phyloP scores from a whole-genome alignment of 768 basidiomycete genomes.

The Pilatotrama ljubarskyi region DNA sequence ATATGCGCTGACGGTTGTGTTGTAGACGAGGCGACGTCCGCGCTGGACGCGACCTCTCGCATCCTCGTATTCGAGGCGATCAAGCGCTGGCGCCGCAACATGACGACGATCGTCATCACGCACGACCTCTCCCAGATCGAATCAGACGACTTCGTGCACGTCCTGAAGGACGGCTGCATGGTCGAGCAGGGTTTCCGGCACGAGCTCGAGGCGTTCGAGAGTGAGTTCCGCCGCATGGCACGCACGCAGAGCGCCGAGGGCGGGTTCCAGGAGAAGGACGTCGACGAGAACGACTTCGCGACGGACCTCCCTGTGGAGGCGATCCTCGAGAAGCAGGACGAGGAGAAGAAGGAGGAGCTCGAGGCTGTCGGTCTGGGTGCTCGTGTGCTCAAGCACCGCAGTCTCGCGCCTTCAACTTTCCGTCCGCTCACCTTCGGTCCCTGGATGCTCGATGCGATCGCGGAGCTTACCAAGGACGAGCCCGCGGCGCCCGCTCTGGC shows the following conservation, averaged over 20 bases:
- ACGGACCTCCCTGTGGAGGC: conserved; percentile 47
- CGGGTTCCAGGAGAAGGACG: conserved; percentile 46
- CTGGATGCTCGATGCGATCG: conserved; percentile 84
- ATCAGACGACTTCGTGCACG: conserved; percentile 83
- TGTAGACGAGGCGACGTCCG: conserved; percentile 78
- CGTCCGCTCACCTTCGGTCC: conserved; percentile 66
- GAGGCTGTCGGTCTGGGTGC: conserved; percentile 30
- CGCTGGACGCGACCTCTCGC: conserved; percentile 85
- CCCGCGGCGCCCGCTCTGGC: conserved; percentile 27
- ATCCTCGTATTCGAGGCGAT: conserved; percentile 79
- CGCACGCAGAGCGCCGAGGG: conserved; percentile 51
- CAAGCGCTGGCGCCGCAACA: conserved; percentile 68
- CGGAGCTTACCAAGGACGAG: conserved; percentile 53
- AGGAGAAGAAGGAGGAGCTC: conserved; percentile 36
- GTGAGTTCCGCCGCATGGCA: conserved; percentile 76
- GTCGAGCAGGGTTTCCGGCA: conserved; percentile 85
- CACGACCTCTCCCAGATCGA: conserved; percentile 90
- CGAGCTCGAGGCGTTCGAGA: conserved; percentile 66
- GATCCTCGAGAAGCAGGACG: conserved; percentile 47
- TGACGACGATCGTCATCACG: conserved; percentile 92
- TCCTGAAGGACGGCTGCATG: conserved; percentile 77
- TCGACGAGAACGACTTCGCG: conserved; percentile 27
- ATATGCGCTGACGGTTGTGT: neutral
- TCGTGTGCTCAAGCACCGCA: conserved; percentile 40
- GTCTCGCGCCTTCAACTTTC: conserved; percentile 41